phyloP scores from a whole-genome alignment of 768 basidiomycete genomes.

The Tephrocybe sp. region DNA sequence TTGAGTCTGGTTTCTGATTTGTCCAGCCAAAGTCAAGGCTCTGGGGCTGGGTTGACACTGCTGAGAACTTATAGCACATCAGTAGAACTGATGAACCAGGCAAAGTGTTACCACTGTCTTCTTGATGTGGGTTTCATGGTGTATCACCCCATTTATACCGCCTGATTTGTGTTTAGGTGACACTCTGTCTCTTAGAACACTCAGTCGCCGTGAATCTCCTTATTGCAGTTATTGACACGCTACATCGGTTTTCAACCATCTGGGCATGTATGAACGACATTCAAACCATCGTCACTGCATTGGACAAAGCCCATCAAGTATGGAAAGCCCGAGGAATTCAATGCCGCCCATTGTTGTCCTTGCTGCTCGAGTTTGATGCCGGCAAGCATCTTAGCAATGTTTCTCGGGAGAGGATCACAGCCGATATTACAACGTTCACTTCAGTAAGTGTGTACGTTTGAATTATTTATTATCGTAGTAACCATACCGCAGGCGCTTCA shows the following conservation, averaged over 20 bases:
- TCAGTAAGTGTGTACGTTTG: slow-evolving; percentile 39
- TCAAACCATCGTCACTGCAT: slow-evolving; percentile 52
- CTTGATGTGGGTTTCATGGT: slow-evolving; percentile 54
- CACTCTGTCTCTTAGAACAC: slow-evolving; percentile 51
- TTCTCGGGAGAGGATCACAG: slow-evolving; percentile 57
- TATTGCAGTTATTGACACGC: slow-evolving; percentile 61
- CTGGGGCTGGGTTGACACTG: slow-evolving; percentile 31
- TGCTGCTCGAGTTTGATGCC: slow-evolving; percentile 65
- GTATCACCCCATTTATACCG: background rate
- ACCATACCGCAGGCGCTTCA: slow-evolving; percentile 41
- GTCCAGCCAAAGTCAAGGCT: slow-evolving; percentile 14
- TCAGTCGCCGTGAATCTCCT: slow-evolving; percentile 52
- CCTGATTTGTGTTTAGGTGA: slow-evolving; percentile 37
- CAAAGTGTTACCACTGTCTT: slow-evolving; percentile 64
- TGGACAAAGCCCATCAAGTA: slow-evolving; percentile 58
- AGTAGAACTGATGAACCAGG: slow-evolving; percentile 56
- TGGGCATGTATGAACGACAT: slow-evolving; percentile 75
- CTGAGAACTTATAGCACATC: slow-evolving; percentile 55
- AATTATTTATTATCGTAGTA: background rate
- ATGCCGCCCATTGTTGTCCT: slow-evolving; percentile 58
- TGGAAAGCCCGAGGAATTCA: slow-evolving; percentile 67
- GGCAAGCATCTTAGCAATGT: slow-evolving; percentile 50
- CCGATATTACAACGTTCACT: slow-evolving; percentile 60
- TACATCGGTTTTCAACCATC: slow-evolving; percentile 68
- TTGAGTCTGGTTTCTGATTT: background rate